These are phyloP conservation scores for Aechmea fasciata DNA, from an alignment of 176 grass and related monocot species.

Conservation along the genomic window DNA sequence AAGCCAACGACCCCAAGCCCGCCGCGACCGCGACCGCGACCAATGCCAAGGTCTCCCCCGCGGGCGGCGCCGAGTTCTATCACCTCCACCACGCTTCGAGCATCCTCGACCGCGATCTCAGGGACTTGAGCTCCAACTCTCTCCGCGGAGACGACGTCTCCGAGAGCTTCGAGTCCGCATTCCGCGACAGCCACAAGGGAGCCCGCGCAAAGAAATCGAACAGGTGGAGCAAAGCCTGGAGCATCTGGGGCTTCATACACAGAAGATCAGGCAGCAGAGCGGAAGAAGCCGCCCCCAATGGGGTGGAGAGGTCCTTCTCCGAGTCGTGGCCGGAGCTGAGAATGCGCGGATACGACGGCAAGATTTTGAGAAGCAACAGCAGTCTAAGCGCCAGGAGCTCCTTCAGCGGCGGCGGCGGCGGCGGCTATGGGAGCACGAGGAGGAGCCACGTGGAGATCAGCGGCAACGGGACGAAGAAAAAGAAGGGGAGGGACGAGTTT, in stretches of 20 bases:
- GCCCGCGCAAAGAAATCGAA: slow-evolving; percentile 54
- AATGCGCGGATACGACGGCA: slow-evolving; percentile 32
- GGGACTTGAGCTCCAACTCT: slow-evolving; percentile 56
- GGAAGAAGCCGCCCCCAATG: slow-evolving; percentile 40
- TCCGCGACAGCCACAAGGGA: slow-evolving; percentile 32
- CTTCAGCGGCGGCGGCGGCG: slow-evolving; percentile 71
- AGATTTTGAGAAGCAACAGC: slow-evolving; percentile 77
- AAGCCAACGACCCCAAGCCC: slow-evolving; percentile 36
- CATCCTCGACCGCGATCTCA: slow-evolving; percentile 74
- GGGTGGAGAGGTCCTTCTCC: slow-evolving; percentile 67
- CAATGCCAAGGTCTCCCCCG: slow-evolving; percentile 39
- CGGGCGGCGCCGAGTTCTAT: slow-evolving; percentile 80
- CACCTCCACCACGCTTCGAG: slow-evolving; percentile 52
- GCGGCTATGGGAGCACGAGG: slow-evolving; percentile 51
- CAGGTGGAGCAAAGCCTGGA: slow-evolving; percentile 84
- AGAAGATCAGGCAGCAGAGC: slow-evolving; percentile 29
- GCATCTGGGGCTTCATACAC: slow-evolving; percentile 81
- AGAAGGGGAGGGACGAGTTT: slow-evolving; percentile 38
- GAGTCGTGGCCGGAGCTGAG: slow-evolving; percentile 70
- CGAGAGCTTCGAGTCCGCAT: slow-evolving; percentile 67
- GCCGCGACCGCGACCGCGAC: slow-evolving; percentile 9
- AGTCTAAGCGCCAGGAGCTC: slow-evolving; percentile 74
- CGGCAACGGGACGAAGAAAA: slow-evolving; percentile 25
- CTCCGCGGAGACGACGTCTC: slow-evolving; percentile 83
- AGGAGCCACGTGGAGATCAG: slow-evolving; percentile 40